Percentiles rank a stretch among this genome's conserved stretches.
Conservation (phyloP, 192 early-diverging fungal species). For the Rhizophagus prolifer region DNA sequence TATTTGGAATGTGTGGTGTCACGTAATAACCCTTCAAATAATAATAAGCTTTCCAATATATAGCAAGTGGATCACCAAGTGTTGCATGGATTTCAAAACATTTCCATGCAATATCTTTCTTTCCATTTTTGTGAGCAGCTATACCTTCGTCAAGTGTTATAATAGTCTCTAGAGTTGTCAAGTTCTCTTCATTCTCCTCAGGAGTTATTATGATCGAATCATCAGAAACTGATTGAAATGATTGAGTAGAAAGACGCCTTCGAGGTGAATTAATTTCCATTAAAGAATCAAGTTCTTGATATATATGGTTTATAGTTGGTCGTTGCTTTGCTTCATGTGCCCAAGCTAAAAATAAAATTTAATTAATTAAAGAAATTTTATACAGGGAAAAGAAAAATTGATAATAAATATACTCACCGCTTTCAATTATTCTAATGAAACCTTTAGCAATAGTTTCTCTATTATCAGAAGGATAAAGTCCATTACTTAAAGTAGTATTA, state of each 20-base stretch:
- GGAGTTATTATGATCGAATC: neutral
- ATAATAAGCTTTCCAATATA: slow-evolving; percentile 25
- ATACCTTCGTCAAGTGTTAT: slow-evolving; percentile 16
- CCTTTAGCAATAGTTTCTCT: neutral
- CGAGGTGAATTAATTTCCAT: neutral
- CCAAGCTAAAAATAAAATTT: neutral
- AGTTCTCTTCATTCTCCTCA: no score
- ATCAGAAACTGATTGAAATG: neutral
- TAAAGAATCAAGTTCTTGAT: neutral
- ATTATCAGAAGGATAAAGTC: neutral
- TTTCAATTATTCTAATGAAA: neutral
- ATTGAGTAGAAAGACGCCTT: neutral
- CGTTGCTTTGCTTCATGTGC: neutral
- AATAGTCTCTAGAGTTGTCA: neutral
- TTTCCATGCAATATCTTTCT: slow-evolving; percentile 11
- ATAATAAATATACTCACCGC: neutral
- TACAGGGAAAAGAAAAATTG: neutral
- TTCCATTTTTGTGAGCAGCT: neutral
- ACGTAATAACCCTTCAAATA: neutral
- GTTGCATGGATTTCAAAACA: slow-evolving; percentile 16
- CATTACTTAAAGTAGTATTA: neutral
- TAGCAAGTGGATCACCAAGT: neutral
- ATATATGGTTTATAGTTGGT: neutral
- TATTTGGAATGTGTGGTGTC: neutral
- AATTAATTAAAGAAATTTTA: neutral